Evolutionary conservation across 139 green algal genomes (phyloP).

Genomic region (Medakamo hakoo): DNA sequence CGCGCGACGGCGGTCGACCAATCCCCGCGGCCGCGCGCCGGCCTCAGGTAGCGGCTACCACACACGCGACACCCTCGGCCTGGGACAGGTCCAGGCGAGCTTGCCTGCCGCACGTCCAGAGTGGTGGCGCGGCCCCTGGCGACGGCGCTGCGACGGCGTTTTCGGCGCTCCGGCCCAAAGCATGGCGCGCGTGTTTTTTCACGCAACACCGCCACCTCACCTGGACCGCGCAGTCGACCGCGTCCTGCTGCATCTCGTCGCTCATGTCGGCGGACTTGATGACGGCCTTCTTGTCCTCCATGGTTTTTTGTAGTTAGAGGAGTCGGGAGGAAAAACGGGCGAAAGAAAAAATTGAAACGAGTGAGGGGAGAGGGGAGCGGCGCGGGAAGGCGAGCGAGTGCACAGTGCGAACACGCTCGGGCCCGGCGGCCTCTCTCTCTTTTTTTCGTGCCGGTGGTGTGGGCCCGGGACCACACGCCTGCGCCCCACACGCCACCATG

Average conservation of each 20-base stretch:
- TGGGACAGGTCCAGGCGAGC: too few species aligned
- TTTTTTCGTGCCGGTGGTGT: not conserved
- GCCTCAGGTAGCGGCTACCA: not conserved
- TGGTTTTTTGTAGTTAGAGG: constrained; percentile 3
- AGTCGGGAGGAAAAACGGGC: not conserved
- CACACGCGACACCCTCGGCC: not conserved
- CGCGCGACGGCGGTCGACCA: not conserved
- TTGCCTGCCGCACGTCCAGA: too few species aligned
- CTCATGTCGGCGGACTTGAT: constrained; percentile 94
- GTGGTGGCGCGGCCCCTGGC: too few species aligned
- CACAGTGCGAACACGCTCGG: too few species aligned
- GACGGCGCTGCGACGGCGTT: too few species aligned
- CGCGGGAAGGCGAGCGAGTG: too few species aligned
- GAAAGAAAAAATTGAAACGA: not conserved
- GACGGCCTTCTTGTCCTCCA: constrained; percentile 54
- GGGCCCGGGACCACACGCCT: too few species aligned
- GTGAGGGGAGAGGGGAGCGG: too few species aligned
- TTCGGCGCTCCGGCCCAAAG: not conserved
- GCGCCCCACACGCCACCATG: not conserved
- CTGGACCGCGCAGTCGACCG: constrained; percentile 69
- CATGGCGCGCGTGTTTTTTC: not conserved
- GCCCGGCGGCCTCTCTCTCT: too few species aligned
- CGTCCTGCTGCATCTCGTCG: constrained; percentile 90
- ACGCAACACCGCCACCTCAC: constrained; percentile 13
- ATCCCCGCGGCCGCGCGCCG: not conserved